Evolutionary conservation across 2,329 filamentous ascomycete genomes (phyloP).

Genomic region (Celoporthe dispersa): DNA sequence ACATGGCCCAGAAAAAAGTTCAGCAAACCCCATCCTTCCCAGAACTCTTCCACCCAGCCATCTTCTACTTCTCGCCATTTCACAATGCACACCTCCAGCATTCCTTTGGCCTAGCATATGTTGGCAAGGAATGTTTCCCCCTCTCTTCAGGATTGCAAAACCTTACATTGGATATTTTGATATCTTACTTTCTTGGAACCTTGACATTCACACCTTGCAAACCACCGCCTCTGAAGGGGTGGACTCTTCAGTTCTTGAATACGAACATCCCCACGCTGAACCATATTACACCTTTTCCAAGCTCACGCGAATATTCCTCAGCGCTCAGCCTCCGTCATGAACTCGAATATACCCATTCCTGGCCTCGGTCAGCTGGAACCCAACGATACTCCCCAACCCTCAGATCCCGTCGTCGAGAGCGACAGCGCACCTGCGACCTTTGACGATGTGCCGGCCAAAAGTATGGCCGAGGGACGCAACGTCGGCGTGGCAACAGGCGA

Average conservation of each 20-base stretch:
- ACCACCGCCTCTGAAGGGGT: background rate
- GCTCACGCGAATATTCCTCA: background rate
- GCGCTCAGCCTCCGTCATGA: conserved; percentile 15
- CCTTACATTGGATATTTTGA: too few relatives aligned
- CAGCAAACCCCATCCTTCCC: background rate
- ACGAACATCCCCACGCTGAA: too few relatives aligned
- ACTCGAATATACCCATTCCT: conserved; percentile 35
- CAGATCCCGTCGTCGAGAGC: conserved; percentile 33
- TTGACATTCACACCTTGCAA: background rate
- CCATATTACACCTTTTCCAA: background rate
- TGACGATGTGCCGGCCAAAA: conserved; percentile 12
- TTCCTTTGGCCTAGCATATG: background rate
- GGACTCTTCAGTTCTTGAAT: background rate
- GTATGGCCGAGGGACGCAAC: conserved; percentile 10
- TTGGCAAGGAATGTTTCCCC: background rate
- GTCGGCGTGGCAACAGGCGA: background rate
- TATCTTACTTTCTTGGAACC: background rate
- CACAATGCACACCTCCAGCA: background rate
- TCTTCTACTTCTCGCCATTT: background rate
- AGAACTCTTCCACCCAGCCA: background rate
- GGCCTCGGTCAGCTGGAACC: conserved; percentile 37
- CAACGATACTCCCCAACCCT: conserved; percentile 32
- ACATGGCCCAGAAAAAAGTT: conserved; percentile 18
- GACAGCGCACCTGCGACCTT: conserved; percentile 24
- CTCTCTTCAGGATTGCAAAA: background rate